Percentiles rank a stretch among this genome's conserved stretches.
phyloP scores from a whole-genome alignment of 1,284 basidiomycete genomes.

The Microbotryum intermedium region DNA sequence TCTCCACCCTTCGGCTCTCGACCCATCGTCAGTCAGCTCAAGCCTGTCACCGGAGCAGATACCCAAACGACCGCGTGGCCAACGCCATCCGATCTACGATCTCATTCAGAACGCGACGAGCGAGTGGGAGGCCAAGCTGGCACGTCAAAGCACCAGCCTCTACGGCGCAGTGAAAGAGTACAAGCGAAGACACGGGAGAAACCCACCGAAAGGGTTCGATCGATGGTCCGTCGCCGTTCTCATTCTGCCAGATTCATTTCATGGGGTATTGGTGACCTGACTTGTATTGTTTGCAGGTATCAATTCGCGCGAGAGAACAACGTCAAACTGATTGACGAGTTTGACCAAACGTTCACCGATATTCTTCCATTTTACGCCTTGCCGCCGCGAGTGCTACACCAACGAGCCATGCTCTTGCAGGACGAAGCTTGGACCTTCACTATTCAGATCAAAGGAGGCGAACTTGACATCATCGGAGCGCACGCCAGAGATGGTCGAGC shows the following conservation, averaged over 20 bases:
- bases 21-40: conserved; percentile 5
- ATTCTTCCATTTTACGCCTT: conserved; percentile 35
- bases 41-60: neutral
- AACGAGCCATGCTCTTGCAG: conserved; percentile 25
- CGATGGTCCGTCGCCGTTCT: conserved; percentile 31
- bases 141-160: conserved; percentile 32
- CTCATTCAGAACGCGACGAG: conserved; percentile 32
- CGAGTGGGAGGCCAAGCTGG: conserved; percentile 30
- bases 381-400: conserved; percentile 23
- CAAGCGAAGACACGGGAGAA: conserved; percentile 29
- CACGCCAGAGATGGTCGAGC: conserved; percentile 28
- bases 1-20: conserved; percentile 19
- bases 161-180: conserved; percentile 34
- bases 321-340: conserved; percentile 37
- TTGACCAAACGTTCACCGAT: conserved; percentile 35
- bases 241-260: neutral
- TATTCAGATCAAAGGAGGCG: conserved; percentile 30
- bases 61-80: neutral
- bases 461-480: conserved; percentile 25
- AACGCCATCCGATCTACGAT: conserved; percentile 33
- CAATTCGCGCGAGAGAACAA: conserved; percentile 33
- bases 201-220: conserved; percentile 36
- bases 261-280: neutral
- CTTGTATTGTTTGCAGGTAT: conserved; percentile 28
- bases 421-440: conserved; percentile 28